Percentiles rank a stretch among this genome's conserved stretches.
Conservation (phyloP, 345 rosid species). For the Eucalyptus sp. region DNA sequence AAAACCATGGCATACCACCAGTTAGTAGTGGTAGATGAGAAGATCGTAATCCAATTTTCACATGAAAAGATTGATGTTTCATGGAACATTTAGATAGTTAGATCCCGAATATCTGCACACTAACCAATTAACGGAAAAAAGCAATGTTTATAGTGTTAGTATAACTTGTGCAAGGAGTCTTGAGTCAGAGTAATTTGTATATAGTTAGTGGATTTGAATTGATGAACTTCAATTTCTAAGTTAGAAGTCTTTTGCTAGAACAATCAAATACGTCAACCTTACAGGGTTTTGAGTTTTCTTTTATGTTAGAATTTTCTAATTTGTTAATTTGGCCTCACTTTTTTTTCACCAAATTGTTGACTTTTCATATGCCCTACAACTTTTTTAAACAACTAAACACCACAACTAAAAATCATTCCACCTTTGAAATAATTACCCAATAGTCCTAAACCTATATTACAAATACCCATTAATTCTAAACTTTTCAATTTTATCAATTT, state of each 20-base stretch:
- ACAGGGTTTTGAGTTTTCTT: neutral
- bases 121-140: too few relatives aligned
- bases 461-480: rapidly evolving
- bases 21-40: too few relatives aligned
- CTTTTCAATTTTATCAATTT: neutral
- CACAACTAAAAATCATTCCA: neutral
- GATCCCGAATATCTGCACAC: too few relatives aligned
- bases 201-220: too few relatives aligned
- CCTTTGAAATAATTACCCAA: neutral
- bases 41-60: too few relatives aligned
- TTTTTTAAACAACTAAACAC: neutral
- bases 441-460: neutral
- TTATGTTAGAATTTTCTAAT: neutral
- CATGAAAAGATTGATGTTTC: too few relatives aligned
- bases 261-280: neutral
- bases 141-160: too few relatives aligned
- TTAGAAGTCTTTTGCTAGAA: neutral
- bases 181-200: too few relatives aligned
- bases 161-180: too few relatives aligned
- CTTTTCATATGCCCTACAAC: neutral
- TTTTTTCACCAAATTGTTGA: neutral
- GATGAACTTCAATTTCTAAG: neutral
- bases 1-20: too few relatives aligned
- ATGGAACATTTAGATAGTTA: too few relatives aligned
- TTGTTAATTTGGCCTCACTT: neutral